A percentile compares a stretch with the other conserved stretches of the same genome.
Evolutionary conservation across 2,329 filamentous ascomycete genomes (phyloP).

Genomic region (Cercospora citrullina): DNA sequence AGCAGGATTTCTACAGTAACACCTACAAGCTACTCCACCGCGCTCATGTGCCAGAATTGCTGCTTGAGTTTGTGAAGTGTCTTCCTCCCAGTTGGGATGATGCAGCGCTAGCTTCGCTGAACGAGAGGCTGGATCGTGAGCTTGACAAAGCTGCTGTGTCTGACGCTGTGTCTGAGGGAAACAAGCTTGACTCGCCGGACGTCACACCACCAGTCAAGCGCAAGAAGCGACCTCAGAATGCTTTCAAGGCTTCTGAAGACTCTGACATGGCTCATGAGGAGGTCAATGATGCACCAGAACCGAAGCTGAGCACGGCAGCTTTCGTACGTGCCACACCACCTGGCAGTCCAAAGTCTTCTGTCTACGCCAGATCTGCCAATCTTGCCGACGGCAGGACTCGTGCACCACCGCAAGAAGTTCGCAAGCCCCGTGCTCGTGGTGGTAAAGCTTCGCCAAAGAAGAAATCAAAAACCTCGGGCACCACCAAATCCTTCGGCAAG

Average conservation of each 20-base stretch:
- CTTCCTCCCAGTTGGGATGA: constrained; percentile 23
- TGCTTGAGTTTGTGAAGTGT: constrained; percentile 21
- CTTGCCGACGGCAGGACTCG: not conserved
- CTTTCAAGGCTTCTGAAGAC: constrained; percentile 17
- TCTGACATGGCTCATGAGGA: not conserved
- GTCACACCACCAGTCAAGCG: not conserved
- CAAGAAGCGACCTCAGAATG: constrained; percentile 26
- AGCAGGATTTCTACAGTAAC: constrained; percentile 23
- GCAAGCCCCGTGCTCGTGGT: not conserved
- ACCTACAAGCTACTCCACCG: constrained; percentile 23
- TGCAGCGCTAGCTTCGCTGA: constrained; percentile 19
- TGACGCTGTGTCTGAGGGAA: not conserved
- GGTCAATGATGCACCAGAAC: not conserved
- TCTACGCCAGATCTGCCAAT: not conserved
- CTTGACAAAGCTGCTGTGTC: not conserved
- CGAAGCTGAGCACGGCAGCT: not conserved
- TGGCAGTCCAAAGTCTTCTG: not conserved
- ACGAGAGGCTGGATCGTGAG: constrained; percentile 6
- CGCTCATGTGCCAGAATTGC: constrained; percentile 13
- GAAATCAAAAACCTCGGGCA: not conserved
- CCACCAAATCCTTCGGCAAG: not conserved
- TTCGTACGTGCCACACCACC: constrained; percentile 1
- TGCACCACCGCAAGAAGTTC: not conserved
- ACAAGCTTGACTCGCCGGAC: not conserved
- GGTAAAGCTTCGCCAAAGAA: not conserved